phyloP scores from a whole-genome alignment of 2,329 filamentous ascomycete species.

The Dichotomopilus funicola region DNA sequence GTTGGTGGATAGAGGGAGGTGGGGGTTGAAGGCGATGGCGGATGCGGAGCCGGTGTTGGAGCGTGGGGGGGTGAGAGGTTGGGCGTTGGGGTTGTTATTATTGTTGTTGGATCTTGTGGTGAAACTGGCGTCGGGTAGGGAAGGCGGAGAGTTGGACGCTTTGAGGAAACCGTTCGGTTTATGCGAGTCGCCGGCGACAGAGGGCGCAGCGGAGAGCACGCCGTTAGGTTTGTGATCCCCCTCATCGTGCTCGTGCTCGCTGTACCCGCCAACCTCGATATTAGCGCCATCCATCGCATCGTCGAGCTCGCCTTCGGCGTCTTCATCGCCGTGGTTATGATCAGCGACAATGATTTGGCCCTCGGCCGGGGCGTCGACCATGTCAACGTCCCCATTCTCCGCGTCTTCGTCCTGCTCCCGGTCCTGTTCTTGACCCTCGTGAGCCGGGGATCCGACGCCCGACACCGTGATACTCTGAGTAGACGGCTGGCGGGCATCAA shows the following conservation, averaged over 20 bases:
- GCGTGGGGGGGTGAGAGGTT: constrained; percentile 60
- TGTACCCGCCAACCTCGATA: constrained; percentile 36
- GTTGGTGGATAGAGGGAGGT: constrained; percentile 19
- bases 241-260: constrained; percentile 6
- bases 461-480: constrained; percentile 23
- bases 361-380: constrained; percentile 43
- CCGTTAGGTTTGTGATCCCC: constrained; percentile 25
- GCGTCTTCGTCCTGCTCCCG: constrained; percentile 35
- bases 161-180: constrained; percentile 9
- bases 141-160: constrained; percentile 21
- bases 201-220: constrained; percentile 27
- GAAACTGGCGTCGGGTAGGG: constrained; percentile 14
- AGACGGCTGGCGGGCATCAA: constrained; percentile 46
- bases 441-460: too few relatives aligned
- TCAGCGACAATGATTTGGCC: constrained; percentile 42
- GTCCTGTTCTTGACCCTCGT: too few relatives aligned
- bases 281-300: constrained; percentile 30
- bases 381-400: constrained; percentile 42
- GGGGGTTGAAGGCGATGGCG: constrained; percentile 36
- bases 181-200: constrained; percentile 20
- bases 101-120: constrained; percentile 16
- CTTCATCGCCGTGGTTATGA: constrained; percentile 22
- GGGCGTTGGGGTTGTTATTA: constrained; percentile 20
- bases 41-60: constrained; percentile 40
- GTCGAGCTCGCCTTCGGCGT: constrained; percentile 28